These are phyloP conservation scores for Tolypocladium album DNA, from an alignment of 2,329 filamentous ascomycete genomes.

Conservation along the genomic window DNA sequence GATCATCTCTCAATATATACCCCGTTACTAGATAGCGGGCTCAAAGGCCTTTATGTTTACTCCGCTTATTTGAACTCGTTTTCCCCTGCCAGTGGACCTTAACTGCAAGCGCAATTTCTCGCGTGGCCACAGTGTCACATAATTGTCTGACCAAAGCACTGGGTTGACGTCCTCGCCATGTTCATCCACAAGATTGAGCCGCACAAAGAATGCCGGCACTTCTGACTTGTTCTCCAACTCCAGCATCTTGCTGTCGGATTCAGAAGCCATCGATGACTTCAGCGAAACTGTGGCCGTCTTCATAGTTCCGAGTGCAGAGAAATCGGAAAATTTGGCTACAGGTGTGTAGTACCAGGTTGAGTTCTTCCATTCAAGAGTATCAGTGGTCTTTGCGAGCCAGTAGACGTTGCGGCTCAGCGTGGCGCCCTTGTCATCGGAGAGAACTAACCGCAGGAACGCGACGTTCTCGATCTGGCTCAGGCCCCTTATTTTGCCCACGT, in stretches of 20 bases:
- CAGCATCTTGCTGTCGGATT: slow-evolving; percentile 16
- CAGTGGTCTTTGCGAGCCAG: slow-evolving; percentile 38
- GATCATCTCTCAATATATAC: background rate
- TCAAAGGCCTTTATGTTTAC: slow-evolving; percentile 6
- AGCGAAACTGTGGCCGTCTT: slow-evolving; percentile 13
- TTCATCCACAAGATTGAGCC: slow-evolving; percentile 35
- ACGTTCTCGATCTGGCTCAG: slow-evolving; percentile 26
- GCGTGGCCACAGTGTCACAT: slow-evolving; percentile 47
- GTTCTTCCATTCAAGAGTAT: slow-evolving; percentile 42
- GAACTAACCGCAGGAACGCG: slow-evolving; percentile 37
- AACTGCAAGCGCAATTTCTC: slow-evolving; percentile 30
- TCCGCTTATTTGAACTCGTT: slow-evolving; percentile 5
- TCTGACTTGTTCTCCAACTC: slow-evolving; percentile 38
- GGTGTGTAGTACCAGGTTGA: slow-evolving; percentile 52
- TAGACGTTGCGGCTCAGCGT: slow-evolving; percentile 48
- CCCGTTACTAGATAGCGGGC: background rate
- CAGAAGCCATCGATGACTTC: background rate
- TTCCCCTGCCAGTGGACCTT: slow-evolving; percentile 4
- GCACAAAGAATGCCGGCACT: slow-evolving; percentile 47
- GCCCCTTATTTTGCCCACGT: slow-evolving; percentile 7
- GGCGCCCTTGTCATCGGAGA: slow-evolving; percentile 21
- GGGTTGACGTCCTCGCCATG: slow-evolving; percentile 35
- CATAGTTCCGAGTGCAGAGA: slow-evolving; percentile 31
- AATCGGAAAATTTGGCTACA: slow-evolving; percentile 38
- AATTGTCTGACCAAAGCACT: slow-evolving; percentile 51